Percentiles rank a stretch among this genome's conserved stretches.
Conservation (phyloP, 768 basidiomycete species). For the Gautieria morchelliformis region DNA sequence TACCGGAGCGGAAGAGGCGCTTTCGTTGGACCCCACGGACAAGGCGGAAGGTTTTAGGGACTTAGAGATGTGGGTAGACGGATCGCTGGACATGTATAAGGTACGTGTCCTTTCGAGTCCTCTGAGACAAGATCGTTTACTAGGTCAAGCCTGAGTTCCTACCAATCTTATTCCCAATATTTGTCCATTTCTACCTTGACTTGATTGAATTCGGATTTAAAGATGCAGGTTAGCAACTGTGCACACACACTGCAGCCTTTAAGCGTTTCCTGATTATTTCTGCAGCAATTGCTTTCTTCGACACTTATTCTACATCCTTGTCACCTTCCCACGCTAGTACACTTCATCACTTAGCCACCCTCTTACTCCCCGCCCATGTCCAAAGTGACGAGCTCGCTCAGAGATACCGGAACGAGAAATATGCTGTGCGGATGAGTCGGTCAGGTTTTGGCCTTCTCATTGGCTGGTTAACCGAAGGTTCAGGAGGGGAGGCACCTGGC, state of each 20-base stretch:
- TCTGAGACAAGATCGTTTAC: background rate
- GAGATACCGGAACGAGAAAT: slow-evolving; percentile 84
- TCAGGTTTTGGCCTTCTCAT: slow-evolving; percentile 87
- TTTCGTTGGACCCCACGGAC: slow-evolving; percentile 74
- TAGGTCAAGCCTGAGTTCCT: slow-evolving; percentile 74
- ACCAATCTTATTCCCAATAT: slow-evolving; percentile 90
- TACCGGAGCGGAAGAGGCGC: slow-evolving; percentile 73
- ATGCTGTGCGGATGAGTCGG: slow-evolving; percentile 79
- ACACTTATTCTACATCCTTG: slow-evolving; percentile 59
- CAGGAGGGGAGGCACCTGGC: slow-evolving; percentile 79
- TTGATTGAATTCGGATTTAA: slow-evolving; percentile 85
- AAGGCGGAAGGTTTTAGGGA: slow-evolving; percentile 81
- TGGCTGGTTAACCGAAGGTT: slow-evolving; percentile 93
- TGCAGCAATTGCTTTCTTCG: slow-evolving; percentile 66
- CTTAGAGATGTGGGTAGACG: slow-evolving; percentile 82
- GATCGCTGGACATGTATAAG: slow-evolving; percentile 85
- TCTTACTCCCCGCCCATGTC: slow-evolving; percentile 78
- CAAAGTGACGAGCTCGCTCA: slow-evolving; percentile 75
- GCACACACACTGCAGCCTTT: background rate
- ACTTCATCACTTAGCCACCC: slow-evolving; percentile 67
- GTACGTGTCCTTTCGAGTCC: slow-evolving; percentile 31
- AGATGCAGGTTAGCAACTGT: slow-evolving; percentile 60
- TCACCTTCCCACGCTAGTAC: slow-evolving; percentile 54
- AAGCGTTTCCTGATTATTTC: background rate
- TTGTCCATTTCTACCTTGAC: slow-evolving; percentile 95